phyloP scores from a whole-genome alignment of 2,329 filamentous ascomycete species.

The Clarireedia paspali region DNA sequence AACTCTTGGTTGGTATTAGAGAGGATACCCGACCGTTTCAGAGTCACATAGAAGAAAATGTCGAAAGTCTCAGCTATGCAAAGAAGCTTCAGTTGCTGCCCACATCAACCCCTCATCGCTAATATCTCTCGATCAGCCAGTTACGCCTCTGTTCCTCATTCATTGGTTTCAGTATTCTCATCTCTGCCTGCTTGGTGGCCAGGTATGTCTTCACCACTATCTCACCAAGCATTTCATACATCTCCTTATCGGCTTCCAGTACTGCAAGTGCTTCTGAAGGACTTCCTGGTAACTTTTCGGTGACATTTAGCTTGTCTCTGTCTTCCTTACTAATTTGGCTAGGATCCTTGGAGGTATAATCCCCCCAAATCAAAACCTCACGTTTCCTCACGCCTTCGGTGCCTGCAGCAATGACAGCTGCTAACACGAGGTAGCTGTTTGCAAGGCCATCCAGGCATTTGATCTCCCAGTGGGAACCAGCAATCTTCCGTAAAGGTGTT shows the following conservation, averaged over 20 bases:
- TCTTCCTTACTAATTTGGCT: slow-evolving; percentile 40
- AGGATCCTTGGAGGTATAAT: slow-evolving; percentile 48
- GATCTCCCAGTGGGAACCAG: slow-evolving; percentile 8
- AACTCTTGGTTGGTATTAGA: neutral
- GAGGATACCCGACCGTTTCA: neutral
- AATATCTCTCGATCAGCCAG: slow-evolving; percentile 64
- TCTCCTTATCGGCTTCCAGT: slow-evolving; percentile 39
- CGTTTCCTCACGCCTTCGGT: slow-evolving; percentile 20
- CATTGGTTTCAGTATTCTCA: slow-evolving; percentile 43
- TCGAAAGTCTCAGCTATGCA: neutral
- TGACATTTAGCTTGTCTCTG: slow-evolving; percentile 45
- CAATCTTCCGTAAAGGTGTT: neutral
- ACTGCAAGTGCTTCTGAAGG: slow-evolving; percentile 47
- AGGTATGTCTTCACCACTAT: slow-evolving; percentile 50
- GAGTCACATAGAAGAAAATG: neutral
- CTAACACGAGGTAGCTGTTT: slow-evolving; percentile 1
- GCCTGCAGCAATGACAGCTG: slow-evolving; percentile 4
- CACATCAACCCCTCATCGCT: neutral
- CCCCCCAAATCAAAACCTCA: slow-evolving; percentile 39
- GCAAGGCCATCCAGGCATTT: slow-evolving; percentile 12
- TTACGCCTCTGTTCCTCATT: slow-evolving; percentile 37
- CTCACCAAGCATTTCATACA: slow-evolving; percentile 40
- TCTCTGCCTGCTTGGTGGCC: slow-evolving; percentile 51
- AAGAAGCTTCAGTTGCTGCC: too few species aligned
- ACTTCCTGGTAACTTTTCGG: slow-evolving; percentile 43